These are phyloP conservation scores for Mycena sp. DNA, from an alignment of 1,284 basidiomycete species.

Conservation along the genomic window DNA sequence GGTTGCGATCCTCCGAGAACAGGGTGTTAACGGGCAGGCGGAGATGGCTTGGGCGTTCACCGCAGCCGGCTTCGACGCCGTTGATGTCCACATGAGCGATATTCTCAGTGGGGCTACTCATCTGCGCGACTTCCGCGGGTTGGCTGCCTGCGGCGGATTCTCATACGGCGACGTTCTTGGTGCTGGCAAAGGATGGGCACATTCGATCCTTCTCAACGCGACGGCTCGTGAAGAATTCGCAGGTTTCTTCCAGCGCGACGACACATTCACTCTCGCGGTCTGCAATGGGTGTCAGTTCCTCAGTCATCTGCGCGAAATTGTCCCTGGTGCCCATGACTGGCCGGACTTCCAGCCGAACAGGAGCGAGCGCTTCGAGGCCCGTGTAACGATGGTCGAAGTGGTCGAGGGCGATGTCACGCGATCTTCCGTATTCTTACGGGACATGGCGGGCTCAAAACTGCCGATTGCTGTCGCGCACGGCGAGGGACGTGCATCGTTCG, in stretches of 20 bases:
- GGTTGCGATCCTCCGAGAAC: constrained; percentile 96
- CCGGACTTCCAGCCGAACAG: constrained; percentile 92
- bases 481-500: constrained; percentile 89
- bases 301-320: constrained; percentile 85
- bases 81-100: constrained; percentile 99
- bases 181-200: constrained; percentile 98
- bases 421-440: constrained; percentile 85
- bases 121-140: constrained; percentile 81
- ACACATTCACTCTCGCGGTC: constrained; percentile 93
- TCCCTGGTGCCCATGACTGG: constrained; percentile 87
- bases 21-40: constrained; percentile 97
- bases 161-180: constrained; percentile 99
- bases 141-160: constrained; percentile 98
- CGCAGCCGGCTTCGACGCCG: constrained; percentile 91
- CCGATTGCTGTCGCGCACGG: constrained; percentile 97
- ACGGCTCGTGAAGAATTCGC: constrained; percentile 80
- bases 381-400: constrained; percentile 86
- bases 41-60: constrained; percentile 99
- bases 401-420: constrained; percentile 63
- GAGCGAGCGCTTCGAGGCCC: constrained; percentile 92
- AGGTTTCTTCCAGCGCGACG: constrained; percentile 81
- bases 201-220: constrained; percentile 88
- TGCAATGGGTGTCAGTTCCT: constrained; percentile 99
- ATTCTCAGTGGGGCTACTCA: constrained; percentile 79
- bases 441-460: constrained; percentile 88